Percentiles rank a stretch among this genome's conserved stretches.
These are phyloP conservation scores for Chaetothyriales sp. DNA, from an alignment of 2,329 filamentous ascomycete genomes.

Conservation along the genomic window DNA sequence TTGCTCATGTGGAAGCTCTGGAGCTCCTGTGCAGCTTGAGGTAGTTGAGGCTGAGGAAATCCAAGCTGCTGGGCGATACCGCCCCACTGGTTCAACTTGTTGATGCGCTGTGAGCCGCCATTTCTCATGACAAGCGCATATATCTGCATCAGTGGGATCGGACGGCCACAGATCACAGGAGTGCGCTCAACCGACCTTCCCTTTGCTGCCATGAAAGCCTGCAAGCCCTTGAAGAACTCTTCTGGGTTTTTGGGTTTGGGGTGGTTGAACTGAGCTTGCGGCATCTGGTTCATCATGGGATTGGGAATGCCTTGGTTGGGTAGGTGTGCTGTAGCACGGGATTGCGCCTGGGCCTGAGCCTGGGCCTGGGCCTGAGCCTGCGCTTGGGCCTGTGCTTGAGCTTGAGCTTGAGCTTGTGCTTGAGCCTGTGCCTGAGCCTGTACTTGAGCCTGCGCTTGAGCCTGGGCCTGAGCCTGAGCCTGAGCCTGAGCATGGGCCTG, in stretches of 20 bases:
- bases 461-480: slow-evolving; percentile 72
- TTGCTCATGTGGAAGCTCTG: slow-evolving; percentile 60
- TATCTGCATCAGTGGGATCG: slow-evolving; percentile 58
- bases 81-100: slow-evolving; percentile 55
- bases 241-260: slow-evolving; percentile 37
- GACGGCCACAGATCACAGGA: slow-evolving; percentile 58
- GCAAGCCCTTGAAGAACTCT: slow-evolving; percentile 60
- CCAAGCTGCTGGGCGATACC: slow-evolving; percentile 50
- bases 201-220: slow-evolving; percentile 60
- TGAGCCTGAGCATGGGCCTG: slow-evolving; percentile 46
- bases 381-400: slow-evolving; percentile 50
- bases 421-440: slow-evolving; percentile 46
- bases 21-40: slow-evolving; percentile 53
- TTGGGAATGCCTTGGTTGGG: slow-evolving; percentile 5
- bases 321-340: slow-evolving; percentile 4
- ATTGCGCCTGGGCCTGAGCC: slow-evolving; percentile 5
- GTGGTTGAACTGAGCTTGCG: slow-evolving; percentile 6
- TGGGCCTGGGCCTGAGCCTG: slow-evolving; percentile 19
- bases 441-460: slow-evolving; percentile 50
- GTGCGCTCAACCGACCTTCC: slow-evolving; percentile 59
- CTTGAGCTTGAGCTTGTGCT: slow-evolving; percentile 73
- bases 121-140: slow-evolving; percentile 63
- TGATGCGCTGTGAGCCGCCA: slow-evolving; percentile 63
- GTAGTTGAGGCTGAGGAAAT: slow-evolving; percentile 47
- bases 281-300: slow-evolving; percentile 10